phyloP scores from a whole-genome alignment of 805 yeast genomes.

The Tetrapisispora arboricola region DNA sequence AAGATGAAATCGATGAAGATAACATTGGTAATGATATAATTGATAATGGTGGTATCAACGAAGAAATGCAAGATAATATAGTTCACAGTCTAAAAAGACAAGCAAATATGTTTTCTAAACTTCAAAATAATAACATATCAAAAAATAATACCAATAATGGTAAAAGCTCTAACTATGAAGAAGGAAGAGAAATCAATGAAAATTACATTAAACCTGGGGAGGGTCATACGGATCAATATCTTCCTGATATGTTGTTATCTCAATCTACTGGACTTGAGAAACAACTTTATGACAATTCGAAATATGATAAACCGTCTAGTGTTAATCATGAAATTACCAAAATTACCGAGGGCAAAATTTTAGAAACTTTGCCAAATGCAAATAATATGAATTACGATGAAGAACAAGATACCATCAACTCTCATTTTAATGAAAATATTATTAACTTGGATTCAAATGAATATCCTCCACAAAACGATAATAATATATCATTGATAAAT shows the following conservation, averaged over 20 bases:
- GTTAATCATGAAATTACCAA: neutral
- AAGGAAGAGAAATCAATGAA: neutral
- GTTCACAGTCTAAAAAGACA: conserved; percentile 18
- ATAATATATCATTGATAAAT: neutral
- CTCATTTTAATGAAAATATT: neutral
- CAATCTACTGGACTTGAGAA: conserved; percentile 45
- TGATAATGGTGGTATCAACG: conserved; percentile 3
- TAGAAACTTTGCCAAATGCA: neutral
- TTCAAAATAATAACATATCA: neutral
- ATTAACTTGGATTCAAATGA: neutral
- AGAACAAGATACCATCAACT: neutral
- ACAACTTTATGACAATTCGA: conserved; percentile 19
- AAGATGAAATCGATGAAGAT: conserved; percentile 5
- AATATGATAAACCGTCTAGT: conserved; percentile 2
- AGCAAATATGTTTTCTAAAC: conserved; percentile 3
- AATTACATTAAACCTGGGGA: conserved; percentile 3
- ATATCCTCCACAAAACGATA: neutral
- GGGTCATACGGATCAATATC: conserved; percentile 22
- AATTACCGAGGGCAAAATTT: neutral
- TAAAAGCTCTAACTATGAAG: neutral
- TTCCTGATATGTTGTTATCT: conserved; percentile 38
- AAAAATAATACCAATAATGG: neutral
- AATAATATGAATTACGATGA: neutral
- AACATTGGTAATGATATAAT: conserved; percentile 13
- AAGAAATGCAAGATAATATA: conserved; percentile 5